Evolutionary conservation across 805 yeast species (phyloP).

Genomic region (Metschnikowia hibisci): DNA sequence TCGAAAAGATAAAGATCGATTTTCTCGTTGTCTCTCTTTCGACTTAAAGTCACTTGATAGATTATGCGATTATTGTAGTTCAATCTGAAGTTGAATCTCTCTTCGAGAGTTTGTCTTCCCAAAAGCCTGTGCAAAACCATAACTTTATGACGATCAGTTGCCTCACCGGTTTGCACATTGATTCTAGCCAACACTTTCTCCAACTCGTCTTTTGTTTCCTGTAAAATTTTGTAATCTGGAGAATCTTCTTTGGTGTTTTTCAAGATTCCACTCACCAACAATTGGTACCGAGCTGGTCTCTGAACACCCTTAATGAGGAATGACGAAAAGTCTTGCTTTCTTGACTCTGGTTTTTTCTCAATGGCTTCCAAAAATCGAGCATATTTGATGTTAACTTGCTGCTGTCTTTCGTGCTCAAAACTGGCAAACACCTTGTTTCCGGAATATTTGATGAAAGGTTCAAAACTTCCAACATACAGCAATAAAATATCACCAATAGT

Average conservation of each 20-base stretch:
- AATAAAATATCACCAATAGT: slow-evolving; percentile 84
- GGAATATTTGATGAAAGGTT: slow-evolving; percentile 89
- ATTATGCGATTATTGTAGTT: slow-evolving; percentile 78
- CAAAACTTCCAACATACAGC: slow-evolving; percentile 80
- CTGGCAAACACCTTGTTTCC: slow-evolving; percentile 95
- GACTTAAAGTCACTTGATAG: slow-evolving; percentile 66
- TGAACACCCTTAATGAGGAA: slow-evolving; percentile 94
- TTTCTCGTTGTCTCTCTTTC: slow-evolving; percentile 72
- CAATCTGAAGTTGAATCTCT: slow-evolving; percentile 79
- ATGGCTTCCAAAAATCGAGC: slow-evolving; percentile 92
- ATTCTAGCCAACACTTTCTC: slow-evolving; percentile 72
- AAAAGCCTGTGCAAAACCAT: slow-evolving; percentile 58
- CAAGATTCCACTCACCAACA: slow-evolving; percentile 74
- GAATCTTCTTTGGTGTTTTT: slow-evolving; percentile 76
- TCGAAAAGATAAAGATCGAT: slow-evolving; percentile 86
- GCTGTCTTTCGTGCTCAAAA: slow-evolving; percentile 91
- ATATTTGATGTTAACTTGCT: slow-evolving; percentile 82
- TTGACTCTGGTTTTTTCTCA: slow-evolving; percentile 76
- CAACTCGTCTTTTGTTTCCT: slow-evolving; percentile 70
- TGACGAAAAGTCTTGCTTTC: slow-evolving; percentile 88
- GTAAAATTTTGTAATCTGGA: slow-evolving; percentile 65
- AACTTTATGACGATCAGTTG: slow-evolving; percentile 87
- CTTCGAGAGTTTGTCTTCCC: slow-evolving; percentile 76
- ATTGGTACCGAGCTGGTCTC: slow-evolving; percentile 90
- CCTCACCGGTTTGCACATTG: slow-evolving; percentile 87